Conservation (phyloP, 768 basidiomycete species). For the Lentinula boryana region DNA sequence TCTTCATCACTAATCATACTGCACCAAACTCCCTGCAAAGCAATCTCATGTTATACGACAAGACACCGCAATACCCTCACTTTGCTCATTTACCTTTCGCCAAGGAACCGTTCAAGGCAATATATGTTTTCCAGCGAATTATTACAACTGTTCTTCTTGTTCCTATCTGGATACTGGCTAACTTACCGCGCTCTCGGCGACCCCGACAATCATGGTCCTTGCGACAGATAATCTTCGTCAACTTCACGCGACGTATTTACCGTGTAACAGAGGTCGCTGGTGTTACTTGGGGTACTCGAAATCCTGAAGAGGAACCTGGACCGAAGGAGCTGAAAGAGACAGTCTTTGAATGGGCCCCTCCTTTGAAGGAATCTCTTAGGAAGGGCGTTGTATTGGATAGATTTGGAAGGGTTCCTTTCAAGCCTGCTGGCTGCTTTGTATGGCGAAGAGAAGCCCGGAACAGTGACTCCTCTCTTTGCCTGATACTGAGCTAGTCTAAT, state of each 20-base stretch:
- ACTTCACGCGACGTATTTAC: slow-evolving; percentile 47
- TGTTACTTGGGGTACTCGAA: slow-evolving; percentile 46
- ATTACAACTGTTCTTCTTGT: slow-evolving; percentile 43
- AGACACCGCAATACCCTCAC: slow-evolving; percentile 31
- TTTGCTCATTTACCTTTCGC: slow-evolving; percentile 38
- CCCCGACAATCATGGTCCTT: slow-evolving; percentile 48
- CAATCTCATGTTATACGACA: slow-evolving; percentile 15
- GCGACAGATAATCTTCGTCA: slow-evolving; percentile 42
- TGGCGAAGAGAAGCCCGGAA: slow-evolving; percentile 33
- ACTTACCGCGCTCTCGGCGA: slow-evolving; percentile 35
- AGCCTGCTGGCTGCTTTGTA: slow-evolving; percentile 38
- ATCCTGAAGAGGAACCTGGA: slow-evolving; percentile 32
- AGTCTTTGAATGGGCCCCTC: slow-evolving; percentile 42
- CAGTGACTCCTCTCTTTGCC: background rate
- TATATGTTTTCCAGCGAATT: slow-evolving; percentile 43
- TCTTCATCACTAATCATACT: background rate
- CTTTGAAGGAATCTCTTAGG: slow-evolving; percentile 31
- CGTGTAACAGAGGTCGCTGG: slow-evolving; percentile 51
- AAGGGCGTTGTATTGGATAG: slow-evolving; percentile 35
- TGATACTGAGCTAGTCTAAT: slow-evolving; percentile 14
- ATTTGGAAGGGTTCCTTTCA: slow-evolving; percentile 28
- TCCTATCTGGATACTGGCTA: slow-evolving; percentile 32
- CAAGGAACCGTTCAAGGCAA: slow-evolving; percentile 36
- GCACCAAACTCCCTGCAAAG: background rate
- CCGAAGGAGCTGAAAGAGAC: slow-evolving; percentile 33